Evolutionary conservation across 2,329 filamentous ascomycete species (phyloP).

Genomic region (Elsinoe ampelina): DNA sequence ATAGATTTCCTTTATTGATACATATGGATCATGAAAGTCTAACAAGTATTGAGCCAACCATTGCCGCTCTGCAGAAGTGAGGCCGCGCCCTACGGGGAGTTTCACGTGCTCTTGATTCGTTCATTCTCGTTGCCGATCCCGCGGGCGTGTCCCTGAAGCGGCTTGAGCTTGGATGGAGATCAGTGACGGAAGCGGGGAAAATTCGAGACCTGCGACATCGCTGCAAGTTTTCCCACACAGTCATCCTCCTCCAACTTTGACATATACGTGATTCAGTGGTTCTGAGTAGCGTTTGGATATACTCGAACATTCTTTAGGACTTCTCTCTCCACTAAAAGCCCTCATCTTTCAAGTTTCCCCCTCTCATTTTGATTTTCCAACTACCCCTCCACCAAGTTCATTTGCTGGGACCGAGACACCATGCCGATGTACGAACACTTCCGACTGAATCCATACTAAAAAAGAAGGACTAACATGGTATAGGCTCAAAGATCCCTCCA

Average conservation of each 20-base stretch:
- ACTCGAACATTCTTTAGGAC: not conserved
- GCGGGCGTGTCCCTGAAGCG: not conserved
- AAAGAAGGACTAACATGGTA: not conserved
- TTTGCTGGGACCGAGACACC: conserved; percentile 5
- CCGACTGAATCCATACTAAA: not conserved
- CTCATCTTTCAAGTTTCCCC: not conserved
- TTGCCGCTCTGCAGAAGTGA: not conserved
- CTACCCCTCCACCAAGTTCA: not conserved
- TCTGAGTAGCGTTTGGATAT: not conserved
- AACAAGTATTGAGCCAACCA: too few species aligned
- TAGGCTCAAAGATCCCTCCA: conserved; percentile 63
- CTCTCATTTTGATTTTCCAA: not conserved
- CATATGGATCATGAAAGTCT: too few species aligned
- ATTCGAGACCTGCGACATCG: conserved; percentile 7
- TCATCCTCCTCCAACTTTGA: not conserved
- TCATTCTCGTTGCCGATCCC: not conserved
- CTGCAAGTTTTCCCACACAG: conserved; percentile 9
- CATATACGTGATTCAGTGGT: not conserved
- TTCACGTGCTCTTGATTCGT: not conserved
- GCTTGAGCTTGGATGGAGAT: conserved; percentile 5
- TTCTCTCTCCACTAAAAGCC: not conserved
- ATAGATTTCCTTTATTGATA: too few species aligned
- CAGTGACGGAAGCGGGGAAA: conserved; percentile 11
- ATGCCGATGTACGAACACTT: conserved; percentile 16
- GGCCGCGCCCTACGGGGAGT: not conserved